These are phyloP conservation scores for Candida sithepensis DNA, from an alignment of 805 yeast genomes.

Conservation along the genomic window DNA sequence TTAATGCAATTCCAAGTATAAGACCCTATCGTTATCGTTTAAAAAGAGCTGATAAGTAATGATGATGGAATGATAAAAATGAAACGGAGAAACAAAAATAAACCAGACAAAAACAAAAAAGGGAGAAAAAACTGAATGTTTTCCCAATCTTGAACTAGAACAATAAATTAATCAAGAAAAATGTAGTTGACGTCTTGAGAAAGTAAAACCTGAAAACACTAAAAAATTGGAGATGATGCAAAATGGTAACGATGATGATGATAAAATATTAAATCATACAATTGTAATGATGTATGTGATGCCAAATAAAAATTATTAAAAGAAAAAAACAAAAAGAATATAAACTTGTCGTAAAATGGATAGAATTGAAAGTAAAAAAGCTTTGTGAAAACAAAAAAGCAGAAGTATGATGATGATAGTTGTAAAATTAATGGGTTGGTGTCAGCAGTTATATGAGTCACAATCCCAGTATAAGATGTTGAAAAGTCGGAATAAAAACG, in stretches of 20 bases:
- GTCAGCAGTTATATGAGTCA: neutral
- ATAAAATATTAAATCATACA: conserved; percentile 1
- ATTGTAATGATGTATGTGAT: neutral
- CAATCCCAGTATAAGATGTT: too few relatives aligned
- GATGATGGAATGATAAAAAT: neutral
- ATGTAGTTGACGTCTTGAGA: neutral
- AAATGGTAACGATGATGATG: neutral
- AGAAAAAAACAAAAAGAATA: neutral
- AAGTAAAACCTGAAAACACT: neutral
- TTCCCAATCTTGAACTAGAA: neutral
- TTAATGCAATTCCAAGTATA: neutral
- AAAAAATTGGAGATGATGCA: neutral
- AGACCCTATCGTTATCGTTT: too few relatives aligned
- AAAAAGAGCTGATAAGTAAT: too few relatives aligned
- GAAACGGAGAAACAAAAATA: neutral
- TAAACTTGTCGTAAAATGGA: neutral
- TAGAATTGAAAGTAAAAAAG: neutral
- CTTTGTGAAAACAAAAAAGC: neutral
- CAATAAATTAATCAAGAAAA: neutral
- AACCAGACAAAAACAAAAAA: neutral
- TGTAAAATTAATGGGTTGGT: neutral
- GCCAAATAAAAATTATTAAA: too few relatives aligned
- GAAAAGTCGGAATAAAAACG: too few relatives aligned
- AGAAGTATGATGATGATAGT: neutral
- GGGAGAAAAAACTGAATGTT: neutral